A percentile compares a stretch with the other conserved stretches of the same genome.
phyloP scores from a whole-genome alignment of 1,284 basidiomycete genomes.

The Marasmius tenuissimus region DNA sequence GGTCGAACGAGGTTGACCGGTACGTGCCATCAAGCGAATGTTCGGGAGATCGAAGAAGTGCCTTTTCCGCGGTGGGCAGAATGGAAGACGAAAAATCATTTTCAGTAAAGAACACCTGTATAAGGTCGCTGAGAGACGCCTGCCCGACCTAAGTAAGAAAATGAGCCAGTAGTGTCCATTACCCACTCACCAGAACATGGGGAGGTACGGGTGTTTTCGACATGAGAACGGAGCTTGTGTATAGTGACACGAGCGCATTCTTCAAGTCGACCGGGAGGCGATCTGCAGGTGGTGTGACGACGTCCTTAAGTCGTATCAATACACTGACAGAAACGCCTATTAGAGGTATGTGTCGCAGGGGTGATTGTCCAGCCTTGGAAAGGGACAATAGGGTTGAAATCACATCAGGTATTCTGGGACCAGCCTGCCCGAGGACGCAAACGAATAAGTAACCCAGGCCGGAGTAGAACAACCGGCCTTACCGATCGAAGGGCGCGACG shows the following conservation, averaged over 20 bases:
- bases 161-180: neutral
- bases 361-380: constrained; percentile 48
- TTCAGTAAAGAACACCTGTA: constrained; percentile 47
- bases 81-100: constrained; percentile 53
- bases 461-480: constrained; percentile 20
- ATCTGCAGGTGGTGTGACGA: constrained; percentile 40
- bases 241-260: constrained; percentile 54
- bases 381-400: constrained; percentile 50
- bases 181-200: constrained; percentile 47
- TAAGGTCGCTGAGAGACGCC: constrained; percentile 61
- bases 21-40: constrained; percentile 57
- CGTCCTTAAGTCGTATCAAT: constrained; percentile 55
- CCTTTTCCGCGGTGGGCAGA: constrained; percentile 72
- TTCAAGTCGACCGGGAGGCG: constrained; percentile 44
- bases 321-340: constrained; percentile 66
- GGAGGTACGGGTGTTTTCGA: constrained; percentile 51
- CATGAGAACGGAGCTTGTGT: constrained; percentile 53
- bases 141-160: constrained; percentile 23
- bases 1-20: neutral
- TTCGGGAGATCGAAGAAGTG: constrained; percentile 74
- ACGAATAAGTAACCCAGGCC: no score
- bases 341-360: constrained; percentile 50
- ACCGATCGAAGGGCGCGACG: constrained; percentile 68
- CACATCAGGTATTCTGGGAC: constrained; percentile 44
- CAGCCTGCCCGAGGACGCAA: constrained; percentile 33